Conservation (phyloP, 305 asterid genomes). For the Fraxinus sp. region DNA sequence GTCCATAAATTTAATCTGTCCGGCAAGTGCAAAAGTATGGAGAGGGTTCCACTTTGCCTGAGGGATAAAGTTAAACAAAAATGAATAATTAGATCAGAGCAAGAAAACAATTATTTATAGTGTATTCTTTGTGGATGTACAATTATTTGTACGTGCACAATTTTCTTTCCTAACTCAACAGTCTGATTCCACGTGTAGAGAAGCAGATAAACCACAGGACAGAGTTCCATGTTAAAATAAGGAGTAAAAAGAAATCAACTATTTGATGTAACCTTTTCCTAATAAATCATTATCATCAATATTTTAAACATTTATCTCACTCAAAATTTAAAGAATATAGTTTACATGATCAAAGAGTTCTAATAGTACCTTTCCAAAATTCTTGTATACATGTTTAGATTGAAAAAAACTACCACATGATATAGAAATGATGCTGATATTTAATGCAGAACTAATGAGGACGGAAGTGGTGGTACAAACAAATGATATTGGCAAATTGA, state of each 20-base stretch:
- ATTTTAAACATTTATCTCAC: neutral
- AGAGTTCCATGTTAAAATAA: neutral
- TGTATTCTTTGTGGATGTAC: neutral
- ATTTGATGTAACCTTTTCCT: neutral
- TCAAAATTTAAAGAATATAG: neutral
- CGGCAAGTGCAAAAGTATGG: slow-evolving; percentile 75
- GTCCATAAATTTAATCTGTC: slow-evolving; percentile 83
- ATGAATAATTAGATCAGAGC: slow-evolving; percentile 4
- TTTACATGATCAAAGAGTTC: neutral
- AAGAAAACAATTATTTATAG: neutral
- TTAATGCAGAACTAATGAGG: neutral
- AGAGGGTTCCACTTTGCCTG: slow-evolving; percentile 85
- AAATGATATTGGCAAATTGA: neutral
- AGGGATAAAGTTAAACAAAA: neutral
- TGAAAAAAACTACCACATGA: neutral
- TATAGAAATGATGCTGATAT: neutral
- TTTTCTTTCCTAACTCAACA: neutral
- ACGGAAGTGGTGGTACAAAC: neutral
- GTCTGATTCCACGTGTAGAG: neutral
- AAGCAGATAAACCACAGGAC: neutral
- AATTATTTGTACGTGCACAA: neutral
- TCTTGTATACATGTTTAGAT: neutral
- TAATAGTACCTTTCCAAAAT: neutral
- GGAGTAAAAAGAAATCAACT: neutral
- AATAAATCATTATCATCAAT: too few species aligned